Percentiles rank a stretch among this genome's conserved stretches.
phyloP scores from a whole-genome alignment of 164 flowering plant species.

The Platanus orientalis region DNA sequence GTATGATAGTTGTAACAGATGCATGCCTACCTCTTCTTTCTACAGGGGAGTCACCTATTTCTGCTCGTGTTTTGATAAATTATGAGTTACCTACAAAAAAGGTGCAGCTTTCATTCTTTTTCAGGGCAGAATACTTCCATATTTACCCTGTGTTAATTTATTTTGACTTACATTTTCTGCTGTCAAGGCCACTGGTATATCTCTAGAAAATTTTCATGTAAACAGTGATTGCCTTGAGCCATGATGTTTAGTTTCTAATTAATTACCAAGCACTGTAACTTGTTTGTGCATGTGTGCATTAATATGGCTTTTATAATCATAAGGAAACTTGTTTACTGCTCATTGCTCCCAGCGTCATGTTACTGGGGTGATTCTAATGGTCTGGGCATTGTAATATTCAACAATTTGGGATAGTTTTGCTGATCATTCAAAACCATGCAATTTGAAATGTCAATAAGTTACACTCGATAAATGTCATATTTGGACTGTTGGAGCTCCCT shows the following conservation, averaged over 20 bases:
- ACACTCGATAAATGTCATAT: no score
- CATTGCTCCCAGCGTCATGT: background rate
- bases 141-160: no score
- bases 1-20: slow-evolving; percentile 75
- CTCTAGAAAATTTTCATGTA: no score
- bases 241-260: background rate
- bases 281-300: background rate
- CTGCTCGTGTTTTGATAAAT: slow-evolving; percentile 77
- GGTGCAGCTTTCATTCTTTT: slow-evolving; percentile 32
- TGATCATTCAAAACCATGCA: background rate
- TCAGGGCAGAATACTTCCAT: background rate
- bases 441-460: no score
- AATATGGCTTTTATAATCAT: background rate
- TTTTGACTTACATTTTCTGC: background rate
- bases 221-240: no score
- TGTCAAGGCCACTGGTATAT: no score
- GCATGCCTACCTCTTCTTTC: slow-evolving; percentile 79
- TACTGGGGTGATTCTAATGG: background rate
- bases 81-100: slow-evolving; percentile 86
- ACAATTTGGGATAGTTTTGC: background rate
- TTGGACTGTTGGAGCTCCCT: no score
- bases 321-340: background rate
- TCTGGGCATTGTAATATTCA: background rate
- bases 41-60: slow-evolving; percentile 65
- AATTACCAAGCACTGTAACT: background rate